Evolutionary conservation across 495 filamentous ascomycete species (phyloP).

Genomic region (Alectoria sarmentosa): DNA sequence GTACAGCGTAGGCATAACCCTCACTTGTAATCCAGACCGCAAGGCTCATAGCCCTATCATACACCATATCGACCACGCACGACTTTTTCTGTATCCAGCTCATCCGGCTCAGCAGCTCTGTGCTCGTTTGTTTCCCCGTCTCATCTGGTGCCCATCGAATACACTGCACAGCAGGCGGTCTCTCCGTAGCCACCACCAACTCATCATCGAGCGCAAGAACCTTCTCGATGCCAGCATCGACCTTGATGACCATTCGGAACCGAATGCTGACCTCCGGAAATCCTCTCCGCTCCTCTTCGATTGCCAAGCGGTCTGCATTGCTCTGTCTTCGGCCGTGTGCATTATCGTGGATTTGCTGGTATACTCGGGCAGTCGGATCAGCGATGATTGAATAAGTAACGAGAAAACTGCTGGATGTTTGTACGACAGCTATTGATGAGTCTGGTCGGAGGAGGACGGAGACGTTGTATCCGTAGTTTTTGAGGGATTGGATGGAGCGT

Average conservation of each 20-base stretch:
- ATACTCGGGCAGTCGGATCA: slow-evolving; percentile 74
- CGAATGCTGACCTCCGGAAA: slow-evolving; percentile 80
- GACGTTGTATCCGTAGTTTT: slow-evolving; percentile 77
- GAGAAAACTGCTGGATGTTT: slow-evolving; percentile 78
- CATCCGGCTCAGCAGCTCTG: slow-evolving; percentile 84
- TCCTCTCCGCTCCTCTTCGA: slow-evolving; percentile 61
- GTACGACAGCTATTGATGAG: slow-evolving; percentile 84
- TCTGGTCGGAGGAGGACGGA: slow-evolving; percentile 85
- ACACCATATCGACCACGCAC: slow-evolving; percentile 75
- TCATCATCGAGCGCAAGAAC: slow-evolving; percentile 91
- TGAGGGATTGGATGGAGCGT: slow-evolving; percentile 69
- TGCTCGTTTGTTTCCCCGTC: slow-evolving; percentile 76
- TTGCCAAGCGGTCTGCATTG: slow-evolving; percentile 50
- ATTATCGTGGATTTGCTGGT: slow-evolving; percentile 68
- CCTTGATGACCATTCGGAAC: slow-evolving; percentile 96
- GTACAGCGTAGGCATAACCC: slow-evolving; percentile 87
- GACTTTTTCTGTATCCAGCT: slow-evolving; percentile 72
- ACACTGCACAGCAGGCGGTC: slow-evolving; percentile 90
- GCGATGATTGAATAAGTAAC: slow-evolving; percentile 92
- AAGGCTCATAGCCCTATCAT: slow-evolving; percentile 96
- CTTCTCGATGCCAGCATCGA: slow-evolving; percentile 86
- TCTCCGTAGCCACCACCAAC: slow-evolving; percentile 85
- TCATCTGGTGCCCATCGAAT: slow-evolving; percentile 89
- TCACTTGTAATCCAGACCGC: slow-evolving; percentile 89
- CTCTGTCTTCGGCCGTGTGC: slow-evolving; percentile 65